Base-by-base conservation (phyloP, 176 grass and related monocot species). In the Thinopyrum elongatum region DNA sequence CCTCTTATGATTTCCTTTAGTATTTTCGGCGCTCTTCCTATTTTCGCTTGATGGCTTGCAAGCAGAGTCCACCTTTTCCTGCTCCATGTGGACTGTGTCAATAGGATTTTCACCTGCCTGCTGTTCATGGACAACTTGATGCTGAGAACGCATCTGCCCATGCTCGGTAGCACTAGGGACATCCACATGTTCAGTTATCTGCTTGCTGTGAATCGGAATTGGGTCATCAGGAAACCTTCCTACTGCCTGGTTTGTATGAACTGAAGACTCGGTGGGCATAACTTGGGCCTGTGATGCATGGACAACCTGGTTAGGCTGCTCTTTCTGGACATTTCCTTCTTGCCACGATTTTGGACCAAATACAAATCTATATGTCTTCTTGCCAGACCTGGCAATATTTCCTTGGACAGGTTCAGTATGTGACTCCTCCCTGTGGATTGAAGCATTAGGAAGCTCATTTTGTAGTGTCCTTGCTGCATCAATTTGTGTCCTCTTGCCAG, bases 1-100 rank as follows among this genome's bases (percentile, higher is more conserved):
- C 36, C 78, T 86, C 57, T 74, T 90, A 70, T 79, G 19, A 41
- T 79, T 90, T 78, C 57, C 42, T 86, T 62, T 55, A 42, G 72
- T 71, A 86, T 47, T 36, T 76, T 78, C 76, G 23, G 8, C 15
- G 49, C 72, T 78, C 39, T 42, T 82, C 70, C 77, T 70, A 82
- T 16, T 29, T 1, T 65, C 82, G 78, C 33, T 46, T 57, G 25
- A 44, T 60, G 57, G 25, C 72, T 87, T 65, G 58, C 33, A 65
- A 33, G 72, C 7, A 59, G 58, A 59, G 10, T 81, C 33, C 57
- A 67, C 84, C 28, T 74, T 68, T 64, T 33, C 41, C 65, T 87
- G 80, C 19, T 65, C 65, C n/a, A 10, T 65, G 64, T 44, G 74
- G 86, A 83, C 30, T 35, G 35, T 23, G 33, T 83, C 70, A 74